Conservation (phyloP, 805 yeast species). For the Candida ulmi region DNA sequence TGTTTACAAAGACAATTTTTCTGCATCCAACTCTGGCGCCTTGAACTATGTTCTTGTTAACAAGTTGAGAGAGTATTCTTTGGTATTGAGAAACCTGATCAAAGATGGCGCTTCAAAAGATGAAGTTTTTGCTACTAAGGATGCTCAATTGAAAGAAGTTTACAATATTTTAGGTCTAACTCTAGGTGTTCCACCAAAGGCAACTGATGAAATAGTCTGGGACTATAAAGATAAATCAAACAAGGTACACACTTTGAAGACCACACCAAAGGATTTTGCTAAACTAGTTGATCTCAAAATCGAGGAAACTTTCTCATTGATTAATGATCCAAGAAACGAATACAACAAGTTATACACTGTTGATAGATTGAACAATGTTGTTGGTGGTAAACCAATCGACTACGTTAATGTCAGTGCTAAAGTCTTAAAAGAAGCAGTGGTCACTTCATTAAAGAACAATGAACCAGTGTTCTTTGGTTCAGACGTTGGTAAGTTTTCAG, state of each 20-base stretch:
- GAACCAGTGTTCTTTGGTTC: slow-evolving; percentile 85
- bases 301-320: slow-evolving; percentile 51
- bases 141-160: slow-evolving; percentile 50
- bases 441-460: slow-evolving; percentile 59
- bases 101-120: slow-evolving; percentile 34
- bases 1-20: slow-evolving; percentile 59
- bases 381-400: slow-evolving; percentile 59
- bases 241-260: slow-evolving; percentile 35
- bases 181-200: slow-evolving; percentile 73
- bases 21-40: slow-evolving; percentile 42
- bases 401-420: slow-evolving; percentile 63
- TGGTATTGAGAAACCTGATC: slow-evolving; percentile 49
- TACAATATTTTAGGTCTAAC: slow-evolving; percentile 59
- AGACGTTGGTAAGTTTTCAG: slow-evolving; percentile 64
- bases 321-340: slow-evolving; percentile 76
- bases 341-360: slow-evolving; percentile 59
- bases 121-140: slow-evolving; percentile 28
- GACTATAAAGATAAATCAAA: slow-evolving; percentile 65
- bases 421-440: slow-evolving; percentile 51
- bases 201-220: slow-evolving; percentile 64
- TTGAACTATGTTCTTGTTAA: slow-evolving; percentile 60
- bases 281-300: slow-evolving; percentile 48
- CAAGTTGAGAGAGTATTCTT: slow-evolving; percentile 70
- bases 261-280: slow-evolving; percentile 64
- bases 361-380: slow-evolving; percentile 68